Conservation (phyloP, 768 basidiomycete species). For the Boletellus ananas region DNA sequence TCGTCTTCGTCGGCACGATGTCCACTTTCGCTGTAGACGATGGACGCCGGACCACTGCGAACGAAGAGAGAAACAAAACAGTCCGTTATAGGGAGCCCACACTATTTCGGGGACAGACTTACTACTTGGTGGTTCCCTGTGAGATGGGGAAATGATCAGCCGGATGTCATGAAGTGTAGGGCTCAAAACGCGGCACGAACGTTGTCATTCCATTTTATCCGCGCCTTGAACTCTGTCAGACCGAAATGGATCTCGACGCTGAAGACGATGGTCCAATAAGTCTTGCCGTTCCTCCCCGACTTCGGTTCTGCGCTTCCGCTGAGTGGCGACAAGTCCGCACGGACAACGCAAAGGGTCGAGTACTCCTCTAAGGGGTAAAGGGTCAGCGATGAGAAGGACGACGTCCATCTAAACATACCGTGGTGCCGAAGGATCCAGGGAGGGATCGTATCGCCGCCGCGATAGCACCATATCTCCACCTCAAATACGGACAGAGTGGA, state of each 20-base stretch:
- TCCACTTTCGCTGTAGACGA: conserved; percentile 79
- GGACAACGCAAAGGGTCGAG: conserved; percentile 74
- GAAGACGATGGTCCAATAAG: conserved; percentile 82
- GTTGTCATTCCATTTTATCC: conserved; percentile 80
- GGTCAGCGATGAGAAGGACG: conserved; percentile 1
- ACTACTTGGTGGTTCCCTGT: conserved; percentile 73
- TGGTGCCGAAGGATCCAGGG: conserved; percentile 69
- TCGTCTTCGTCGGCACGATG: conserved; percentile 74
- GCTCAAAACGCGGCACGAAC: conserved; percentile 40
- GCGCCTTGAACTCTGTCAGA: conserved; percentile 75
- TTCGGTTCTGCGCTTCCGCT: conserved; percentile 70
- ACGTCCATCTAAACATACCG: conserved; percentile 14
- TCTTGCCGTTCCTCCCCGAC: conserved; percentile 58
- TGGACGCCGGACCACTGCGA: conserved; percentile 68
- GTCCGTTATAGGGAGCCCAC: not conserved
- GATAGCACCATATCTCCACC: conserved; percentile 81
- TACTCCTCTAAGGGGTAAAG: conserved; percentile 49
- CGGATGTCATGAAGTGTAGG: not conserved
- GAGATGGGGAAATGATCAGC: conserved; percentile 1
- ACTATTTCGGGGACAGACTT: conserved; percentile 24
- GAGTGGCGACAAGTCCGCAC: conserved; percentile 71
- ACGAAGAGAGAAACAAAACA: conserved; percentile 2
- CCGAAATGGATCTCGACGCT: conserved; percentile 83
- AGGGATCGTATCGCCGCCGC: conserved; percentile 67
- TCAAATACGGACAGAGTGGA: conserved; percentile 77